Base-by-base conservation (phyloP, 2,329 filamentous ascomycete species). In the Epichloe uncinata region DNA sequence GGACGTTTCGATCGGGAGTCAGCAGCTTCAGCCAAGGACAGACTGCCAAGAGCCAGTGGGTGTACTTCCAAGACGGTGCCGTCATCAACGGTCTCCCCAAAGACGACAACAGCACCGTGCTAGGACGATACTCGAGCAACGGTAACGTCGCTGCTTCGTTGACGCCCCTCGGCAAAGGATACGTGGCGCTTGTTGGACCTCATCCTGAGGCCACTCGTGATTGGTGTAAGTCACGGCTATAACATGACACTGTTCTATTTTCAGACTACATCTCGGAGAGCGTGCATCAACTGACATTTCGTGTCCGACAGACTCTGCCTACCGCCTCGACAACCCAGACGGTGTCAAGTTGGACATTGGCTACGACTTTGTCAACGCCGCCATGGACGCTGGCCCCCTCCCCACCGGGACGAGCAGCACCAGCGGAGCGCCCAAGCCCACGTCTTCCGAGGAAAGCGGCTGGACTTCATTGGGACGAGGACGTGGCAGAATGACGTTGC, bases 21-120 rank as follows among this genome's bases (percentile, higher is more conserved):
- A 35, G 33, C 13, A 34, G 30, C 12, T 34, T 35, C n/a, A 12
- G 16, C 15, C 15, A 13, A 34, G 57, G 58, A 12, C 44, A 50
- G 30, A 57, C 52, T 1, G 49, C 52, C 9, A 43, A 44, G 15
- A 44, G 49, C 30, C 49, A 51, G 13, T 61, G 60, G 60, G 18
- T 58, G 12, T 61, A 58, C 42, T 61, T 60, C 42, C 60, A 61
- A 42, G 60, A 61, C 13, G 58, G 60, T 12, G 54, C 53, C 2
- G 37, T 50, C 18, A 52, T 60, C 35, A 56, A 47, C 12, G 55
- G 57, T 2, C 13, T 20, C 4, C 53, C 18, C 35, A 49, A 15
- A 8, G 13, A 3, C 37, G 40, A 7, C 48, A 54, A 20, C 49
- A 41, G 16, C 38, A 47, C 38, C 8, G 50, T 61, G 1, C 26